Evolutionary conservation across 148 eudicot genomes (phyloP), one percentile per base, ranked within the genome.

Genomic region (Selenicereus undatus): DNA sequence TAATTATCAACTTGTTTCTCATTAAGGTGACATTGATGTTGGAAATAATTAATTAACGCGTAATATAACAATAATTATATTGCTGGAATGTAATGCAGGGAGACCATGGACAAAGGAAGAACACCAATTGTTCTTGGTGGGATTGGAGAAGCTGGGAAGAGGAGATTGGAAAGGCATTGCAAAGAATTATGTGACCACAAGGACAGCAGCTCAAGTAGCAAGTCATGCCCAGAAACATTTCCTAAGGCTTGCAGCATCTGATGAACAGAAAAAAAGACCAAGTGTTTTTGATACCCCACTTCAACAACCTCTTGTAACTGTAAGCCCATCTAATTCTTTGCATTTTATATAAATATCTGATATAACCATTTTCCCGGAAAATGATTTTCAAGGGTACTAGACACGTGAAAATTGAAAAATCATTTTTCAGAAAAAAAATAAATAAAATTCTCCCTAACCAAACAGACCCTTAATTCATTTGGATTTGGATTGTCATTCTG

Each of bases 141-240:
- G 82, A 75, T 83, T 83, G 12, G 68, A 78, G 26, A 52, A 50
- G 50, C 36, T 65, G n/a, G 85, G 85, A 29, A 83, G 78, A 74
- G 85, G 85, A 10, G 75, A 83, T 9, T 83, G 85, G 81, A 78
- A 50, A 56, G 71, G 81, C 50, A 79, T 83, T 48, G 58, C 85
- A 50, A 74, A 39, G 65, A 79, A 73, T 5, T 83, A 29, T 66
- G 85, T 83, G 66, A 58, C 21, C 3, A 78, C 85, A 51, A 78
- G 85, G 29, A 74, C 85, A 74, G 69, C 82, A 64, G 16, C 82
- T 0, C 79, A 83, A 79, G 85, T 83, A n/a, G 85, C 81, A 22
- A 83, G 82, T n/a, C 85, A 83, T 74, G 81, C 85, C 11, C 85
- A 83, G 51, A 83, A 83, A 36, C 75, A 78, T 72, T 83, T 73